These are phyloP conservation scores for Byssochlamys sp. DNA, from an alignment of 2,329 filamentous ascomycete genomes.

Conservation along the genomic window DNA sequence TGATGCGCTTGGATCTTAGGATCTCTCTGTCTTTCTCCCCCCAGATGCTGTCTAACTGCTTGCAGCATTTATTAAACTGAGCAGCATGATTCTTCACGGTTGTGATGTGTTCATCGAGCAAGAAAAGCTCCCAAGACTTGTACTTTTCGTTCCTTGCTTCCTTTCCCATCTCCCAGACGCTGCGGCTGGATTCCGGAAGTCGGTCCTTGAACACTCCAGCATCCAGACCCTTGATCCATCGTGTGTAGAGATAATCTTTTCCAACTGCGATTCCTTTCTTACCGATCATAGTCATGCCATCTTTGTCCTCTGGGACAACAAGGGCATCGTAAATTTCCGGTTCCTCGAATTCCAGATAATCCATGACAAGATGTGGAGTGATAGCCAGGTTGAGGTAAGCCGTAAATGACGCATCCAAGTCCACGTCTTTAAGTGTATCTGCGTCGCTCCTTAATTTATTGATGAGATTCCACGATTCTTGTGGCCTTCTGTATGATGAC, in stretches of 20 bases:
- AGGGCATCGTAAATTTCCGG: slow-evolving; percentile 50
- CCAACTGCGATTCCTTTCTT: slow-evolving; percentile 33
- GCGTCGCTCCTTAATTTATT: slow-evolving; percentile 31
- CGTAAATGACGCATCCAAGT: slow-evolving; percentile 12
- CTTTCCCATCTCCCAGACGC: slow-evolving; percentile 46
- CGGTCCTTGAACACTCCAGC: slow-evolving; percentile 36
- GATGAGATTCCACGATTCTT: slow-evolving; percentile 35
- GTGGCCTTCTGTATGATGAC: slow-evolving; percentile 21
- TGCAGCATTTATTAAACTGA: slow-evolving; percentile 8
- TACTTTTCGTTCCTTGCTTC: slow-evolving; percentile 28
- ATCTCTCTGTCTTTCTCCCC: slow-evolving; percentile 16
- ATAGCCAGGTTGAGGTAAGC: slow-evolving; percentile 9
- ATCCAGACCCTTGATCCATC: slow-evolving; percentile 43
- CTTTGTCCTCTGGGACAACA: slow-evolving; percentile 34
- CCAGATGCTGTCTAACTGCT: slow-evolving; percentile 4
- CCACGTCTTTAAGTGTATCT: slow-evolving; percentile 13
- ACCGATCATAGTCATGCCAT: slow-evolving; percentile 42
- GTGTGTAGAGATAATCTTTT: slow-evolving; percentile 42
- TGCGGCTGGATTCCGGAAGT: slow-evolving; percentile 16
- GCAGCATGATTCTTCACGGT: slow-evolving; percentile 8
- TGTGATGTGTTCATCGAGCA: slow-evolving; percentile 43
- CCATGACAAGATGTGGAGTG: slow-evolving; percentile 25
- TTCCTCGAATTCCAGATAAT: slow-evolving; percentile 46
- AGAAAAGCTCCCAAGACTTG: slow-evolving; percentile 35
- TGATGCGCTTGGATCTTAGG: slow-evolving; percentile 49